phyloP scores from a whole-genome alignment of 1,284 basidiomycete genomes.

The Trametes polyzona region DNA sequence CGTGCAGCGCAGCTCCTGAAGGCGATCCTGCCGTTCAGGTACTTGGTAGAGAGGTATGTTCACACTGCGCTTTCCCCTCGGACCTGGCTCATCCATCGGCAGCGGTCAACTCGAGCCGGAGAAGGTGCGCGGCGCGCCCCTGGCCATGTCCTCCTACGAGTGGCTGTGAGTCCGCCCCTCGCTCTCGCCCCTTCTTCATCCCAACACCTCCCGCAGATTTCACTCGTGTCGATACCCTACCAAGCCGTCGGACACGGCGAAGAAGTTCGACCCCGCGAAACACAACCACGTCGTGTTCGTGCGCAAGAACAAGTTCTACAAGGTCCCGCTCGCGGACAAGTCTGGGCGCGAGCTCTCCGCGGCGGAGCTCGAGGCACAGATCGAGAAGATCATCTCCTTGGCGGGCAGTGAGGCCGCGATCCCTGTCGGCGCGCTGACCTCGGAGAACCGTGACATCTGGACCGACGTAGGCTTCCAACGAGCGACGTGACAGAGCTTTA shows the following conservation, averaged over 20 bases:
- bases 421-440: conserved; percentile 84
- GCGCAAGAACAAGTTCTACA: conserved; percentile 90
- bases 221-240: conserved; percentile 88
- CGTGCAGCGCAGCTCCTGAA: conserved; percentile 84
- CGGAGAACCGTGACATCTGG: conserved; percentile 93
- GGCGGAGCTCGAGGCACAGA: conserved; percentile 83
- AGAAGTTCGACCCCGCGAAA: conserved; percentile 75
- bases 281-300: conserved; percentile 92
- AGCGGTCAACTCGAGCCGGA: conserved; percentile 90
- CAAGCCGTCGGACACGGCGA: conserved; percentile 83
- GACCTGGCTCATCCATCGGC: not conserved
- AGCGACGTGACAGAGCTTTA: too few species aligned
- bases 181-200: not conserved
- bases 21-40: conserved; percentile 83
- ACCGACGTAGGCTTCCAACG: conserved; percentile 59
- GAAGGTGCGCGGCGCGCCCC: conserved; percentile 78
- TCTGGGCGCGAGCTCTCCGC: conserved; percentile 73
- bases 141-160: conserved; percentile 97
- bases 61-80: not conserved
- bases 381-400: conserved; percentile 74
- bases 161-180: conserved; percentile 68
- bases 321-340: conserved; percentile 69
- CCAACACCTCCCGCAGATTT: conserved; percentile 56
- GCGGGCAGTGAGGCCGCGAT: conserved; percentile 64
- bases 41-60: conserved; percentile 77